phyloP scores from a whole-genome alignment of 140 eudicot species.

The Erigeron philadelphicus region DNA sequence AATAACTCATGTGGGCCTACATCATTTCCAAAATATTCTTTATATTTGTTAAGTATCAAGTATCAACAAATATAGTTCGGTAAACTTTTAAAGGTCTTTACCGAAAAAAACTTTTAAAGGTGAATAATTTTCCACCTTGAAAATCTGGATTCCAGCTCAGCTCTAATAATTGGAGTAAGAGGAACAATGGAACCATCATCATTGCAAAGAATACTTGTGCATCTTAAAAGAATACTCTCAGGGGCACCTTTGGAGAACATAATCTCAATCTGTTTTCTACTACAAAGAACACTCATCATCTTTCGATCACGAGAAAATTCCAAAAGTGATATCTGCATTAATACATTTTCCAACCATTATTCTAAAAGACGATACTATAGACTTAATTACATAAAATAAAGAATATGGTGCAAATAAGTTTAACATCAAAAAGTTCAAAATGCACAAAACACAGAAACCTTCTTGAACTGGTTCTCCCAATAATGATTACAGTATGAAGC shows the following conservation, averaged over 20 bases:
- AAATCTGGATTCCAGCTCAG: conserved; percentile 77
- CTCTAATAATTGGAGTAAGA: conserved; percentile 57
- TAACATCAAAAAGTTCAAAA: not conserved
- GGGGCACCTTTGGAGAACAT: conserved; percentile 99
- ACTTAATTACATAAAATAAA: not conserved
- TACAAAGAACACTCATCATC: conserved; percentile 99
- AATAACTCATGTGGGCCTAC: conserved; percentile 1
- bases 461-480: conserved; percentile 95
- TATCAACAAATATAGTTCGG: conserved; percentile 2
- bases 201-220: conserved; percentile 84
- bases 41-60: conserved; percentile 4
- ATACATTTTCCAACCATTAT: conserved; percentile 16
- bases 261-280: conserved; percentile 78
- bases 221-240: conserved; percentile 80
- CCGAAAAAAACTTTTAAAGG: not conserved
- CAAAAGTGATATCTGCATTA: conserved; percentile 70
- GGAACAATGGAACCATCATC: conserved; percentile 89
- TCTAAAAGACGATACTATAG: not conserved
- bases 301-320: conserved; percentile 99
- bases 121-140: conserved; percentile 47
- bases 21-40: conserved; percentile 9
- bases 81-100: not conserved
- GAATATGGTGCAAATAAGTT: not conserved
- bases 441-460: conserved; percentile 43
- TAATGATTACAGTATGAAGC: conserved; percentile 96